These are phyloP conservation scores for Jackrogersella multiformis DNA, from an alignment of 495 filamentous ascomycete species.

Conservation along the genomic window DNA sequence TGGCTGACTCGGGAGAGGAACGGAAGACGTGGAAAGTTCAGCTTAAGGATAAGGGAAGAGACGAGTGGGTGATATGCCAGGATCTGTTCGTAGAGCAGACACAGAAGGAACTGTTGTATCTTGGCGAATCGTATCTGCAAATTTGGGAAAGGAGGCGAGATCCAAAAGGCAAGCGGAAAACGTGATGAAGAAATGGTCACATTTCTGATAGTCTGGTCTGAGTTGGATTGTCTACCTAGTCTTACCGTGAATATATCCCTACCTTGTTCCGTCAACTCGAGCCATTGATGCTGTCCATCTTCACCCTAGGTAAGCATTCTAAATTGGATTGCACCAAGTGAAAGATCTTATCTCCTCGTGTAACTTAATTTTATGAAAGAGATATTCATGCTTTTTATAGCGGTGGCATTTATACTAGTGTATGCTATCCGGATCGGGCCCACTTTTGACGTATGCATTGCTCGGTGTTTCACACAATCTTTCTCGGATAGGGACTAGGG, in stretches of 20 bases:
- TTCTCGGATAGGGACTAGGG: no score
- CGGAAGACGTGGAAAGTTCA: slow-evolving; percentile 83
- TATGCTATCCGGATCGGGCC: slow-evolving; percentile 13
- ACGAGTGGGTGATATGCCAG: slow-evolving; percentile 93
- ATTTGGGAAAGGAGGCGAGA: slow-evolving; percentile 86
- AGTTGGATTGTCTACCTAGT: no score
- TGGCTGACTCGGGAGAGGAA: slow-evolving; percentile 82
- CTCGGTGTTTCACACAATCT: slow-evolving; percentile 22
- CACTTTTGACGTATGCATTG: slow-evolving; percentile 21
- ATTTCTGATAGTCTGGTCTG: no score
- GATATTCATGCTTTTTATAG: slow-evolving; percentile 18
- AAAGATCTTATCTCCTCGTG: no score
- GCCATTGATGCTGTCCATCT: no score
- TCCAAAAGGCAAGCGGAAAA: slow-evolving; percentile 42
- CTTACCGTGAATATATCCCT: neutral
- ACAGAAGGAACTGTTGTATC: slow-evolving; percentile 85
- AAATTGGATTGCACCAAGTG: no score
- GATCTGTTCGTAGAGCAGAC: slow-evolving; percentile 92
- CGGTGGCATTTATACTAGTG: slow-evolving; percentile 17
- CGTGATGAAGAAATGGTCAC: no score
- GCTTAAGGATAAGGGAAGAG: slow-evolving; percentile 66
- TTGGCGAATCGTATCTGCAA: slow-evolving; percentile 93
- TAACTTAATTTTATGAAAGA: no score
- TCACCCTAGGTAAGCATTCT: no score
- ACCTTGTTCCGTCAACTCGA: neutral